Evolutionary conservation across 2,329 filamentous ascomycete genomes (phyloP).

Genomic region (Sclerotinia borealis): DNA sequence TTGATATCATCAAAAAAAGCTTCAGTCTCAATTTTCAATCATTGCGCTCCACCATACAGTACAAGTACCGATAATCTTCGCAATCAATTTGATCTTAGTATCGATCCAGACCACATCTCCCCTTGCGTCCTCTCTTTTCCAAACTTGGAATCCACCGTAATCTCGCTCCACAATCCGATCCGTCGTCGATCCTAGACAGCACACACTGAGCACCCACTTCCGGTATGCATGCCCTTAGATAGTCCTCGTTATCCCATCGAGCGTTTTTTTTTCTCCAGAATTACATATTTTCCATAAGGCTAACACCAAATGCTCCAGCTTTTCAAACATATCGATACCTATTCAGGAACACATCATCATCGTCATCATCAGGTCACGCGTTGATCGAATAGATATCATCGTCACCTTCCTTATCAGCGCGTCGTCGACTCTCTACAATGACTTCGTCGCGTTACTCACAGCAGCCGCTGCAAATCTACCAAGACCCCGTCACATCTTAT

Average conservation of each 20-base stretch:
- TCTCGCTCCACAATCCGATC: conserved; percentile 32
- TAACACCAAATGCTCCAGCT: conserved; percentile 23
- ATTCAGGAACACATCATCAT: conserved; percentile 44
- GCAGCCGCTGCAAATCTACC: conserved; percentile 52
- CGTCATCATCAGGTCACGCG: conserved; percentile 50
- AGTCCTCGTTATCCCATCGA: conserved; percentile 17
- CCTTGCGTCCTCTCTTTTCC: conserved; percentile 26
- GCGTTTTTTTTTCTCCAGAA: conserved; percentile 14
- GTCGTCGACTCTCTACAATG: conserved; percentile 35
- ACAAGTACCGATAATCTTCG: neutral
- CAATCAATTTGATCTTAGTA: conserved; percentile 11
- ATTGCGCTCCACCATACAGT: neutral
- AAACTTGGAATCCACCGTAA: conserved; percentile 28
- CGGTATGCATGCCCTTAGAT: conserved; percentile 24
- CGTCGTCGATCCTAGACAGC: conserved; percentile 26
- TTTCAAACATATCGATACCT: neutral
- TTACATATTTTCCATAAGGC: conserved; percentile 16
- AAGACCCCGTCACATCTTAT: conserved; percentile 45
- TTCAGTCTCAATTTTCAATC: neutral
- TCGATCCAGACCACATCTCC: conserved; percentile 14
- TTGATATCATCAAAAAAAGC: neutral
- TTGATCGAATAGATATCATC: conserved; percentile 11
- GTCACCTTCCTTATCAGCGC: conserved; percentile 18
- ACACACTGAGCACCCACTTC: conserved; percentile 25
- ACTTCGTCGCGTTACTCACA: conserved; percentile 47